Conservation (phyloP, 2,329 filamentous ascomycete genomes). For the Lomentospora prolificans region DNA sequence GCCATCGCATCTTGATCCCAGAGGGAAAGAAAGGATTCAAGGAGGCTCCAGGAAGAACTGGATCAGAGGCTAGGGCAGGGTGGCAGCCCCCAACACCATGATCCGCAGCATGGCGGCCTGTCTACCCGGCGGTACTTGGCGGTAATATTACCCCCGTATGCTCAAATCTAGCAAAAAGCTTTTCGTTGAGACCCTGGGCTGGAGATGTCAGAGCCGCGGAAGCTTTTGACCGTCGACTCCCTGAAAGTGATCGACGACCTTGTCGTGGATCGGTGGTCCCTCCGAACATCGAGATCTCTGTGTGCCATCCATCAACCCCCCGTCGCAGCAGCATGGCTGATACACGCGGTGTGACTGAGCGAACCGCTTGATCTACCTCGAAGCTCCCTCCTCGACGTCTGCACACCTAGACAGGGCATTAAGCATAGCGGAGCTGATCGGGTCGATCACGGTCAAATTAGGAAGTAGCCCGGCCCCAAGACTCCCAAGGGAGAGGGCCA, state of each 20-base stretch:
- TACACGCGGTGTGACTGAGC: neutral
- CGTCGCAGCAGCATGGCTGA: neutral
- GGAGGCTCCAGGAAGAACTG: neutral
- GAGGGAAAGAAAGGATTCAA: neutral
- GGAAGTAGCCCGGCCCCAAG: neutral
- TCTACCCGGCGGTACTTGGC: too few species aligned
- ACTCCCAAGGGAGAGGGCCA: neutral
- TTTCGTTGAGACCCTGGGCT: too few species aligned
- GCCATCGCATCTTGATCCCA: neutral
- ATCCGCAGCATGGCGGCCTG: too few species aligned
- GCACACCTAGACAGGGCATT: neutral
- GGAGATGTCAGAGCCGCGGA: too few species aligned
- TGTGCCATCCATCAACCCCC: neutral
- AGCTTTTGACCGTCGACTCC: too few species aligned
- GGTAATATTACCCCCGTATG: too few species aligned
- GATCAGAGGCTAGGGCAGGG: neutral
- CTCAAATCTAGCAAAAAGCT: too few species aligned
- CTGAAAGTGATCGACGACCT: neutral
- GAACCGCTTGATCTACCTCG: neutral
- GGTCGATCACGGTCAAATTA: slow-evolving; percentile 6
- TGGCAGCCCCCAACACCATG: too few species aligned
- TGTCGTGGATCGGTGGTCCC: neutral
- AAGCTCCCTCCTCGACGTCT: neutral
- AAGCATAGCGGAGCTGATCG: neutral
- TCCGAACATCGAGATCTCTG: neutral